Percentiles rank a stretch among this genome's conserved stretches.
Conservation (phyloP, 352 stramenopile genomes). For the Pythium apleroticum region DNA sequence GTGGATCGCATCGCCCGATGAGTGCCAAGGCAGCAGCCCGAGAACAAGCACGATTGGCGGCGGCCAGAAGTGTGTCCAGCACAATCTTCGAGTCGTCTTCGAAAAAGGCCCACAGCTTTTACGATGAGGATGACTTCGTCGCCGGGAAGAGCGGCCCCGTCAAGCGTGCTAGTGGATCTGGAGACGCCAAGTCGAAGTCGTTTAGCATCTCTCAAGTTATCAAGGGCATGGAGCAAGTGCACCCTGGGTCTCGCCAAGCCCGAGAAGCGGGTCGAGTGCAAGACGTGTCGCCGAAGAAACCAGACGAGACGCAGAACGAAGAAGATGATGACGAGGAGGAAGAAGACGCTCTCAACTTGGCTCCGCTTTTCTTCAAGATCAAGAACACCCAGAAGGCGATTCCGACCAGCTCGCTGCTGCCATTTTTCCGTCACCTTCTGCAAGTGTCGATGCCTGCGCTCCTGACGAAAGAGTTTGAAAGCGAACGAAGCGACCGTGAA, state of each 20-base stretch:
- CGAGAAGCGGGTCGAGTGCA: neutral
- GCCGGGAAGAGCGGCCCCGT: constrained; percentile 20
- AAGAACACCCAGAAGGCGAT: constrained; percentile 80
- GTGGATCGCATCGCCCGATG: constrained; percentile 35
- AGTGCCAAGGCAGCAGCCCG: constrained; percentile 60
- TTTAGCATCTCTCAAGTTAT: constrained; percentile 74
- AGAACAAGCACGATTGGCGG: constrained; percentile 38
- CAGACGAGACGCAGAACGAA: constrained; percentile 17
- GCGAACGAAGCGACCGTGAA: constrained; percentile 51
- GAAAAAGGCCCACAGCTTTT: constrained; percentile 74
- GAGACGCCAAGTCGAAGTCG: constrained; percentile 22
- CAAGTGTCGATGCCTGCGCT: constrained; percentile 78
- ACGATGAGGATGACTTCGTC: constrained; percentile 61
- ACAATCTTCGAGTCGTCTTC: constrained; percentile 40
- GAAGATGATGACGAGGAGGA: constrained; percentile 52
- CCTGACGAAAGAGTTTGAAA: constrained; percentile 63
- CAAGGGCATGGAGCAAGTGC: constrained; percentile 42
- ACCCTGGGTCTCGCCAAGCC: constrained; percentile 12
- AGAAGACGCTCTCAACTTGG: constrained; percentile 48
- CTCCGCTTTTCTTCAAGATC: constrained; percentile 77
- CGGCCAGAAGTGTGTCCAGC: constrained; percentile 46
- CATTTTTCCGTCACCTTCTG: constrained; percentile 83
- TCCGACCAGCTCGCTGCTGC: constrained; percentile 62
- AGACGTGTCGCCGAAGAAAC: neutral
- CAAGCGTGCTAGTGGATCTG: neutral